Conservation (phyloP, 129 eudicot genomes). For the Logfia minima region DNA sequence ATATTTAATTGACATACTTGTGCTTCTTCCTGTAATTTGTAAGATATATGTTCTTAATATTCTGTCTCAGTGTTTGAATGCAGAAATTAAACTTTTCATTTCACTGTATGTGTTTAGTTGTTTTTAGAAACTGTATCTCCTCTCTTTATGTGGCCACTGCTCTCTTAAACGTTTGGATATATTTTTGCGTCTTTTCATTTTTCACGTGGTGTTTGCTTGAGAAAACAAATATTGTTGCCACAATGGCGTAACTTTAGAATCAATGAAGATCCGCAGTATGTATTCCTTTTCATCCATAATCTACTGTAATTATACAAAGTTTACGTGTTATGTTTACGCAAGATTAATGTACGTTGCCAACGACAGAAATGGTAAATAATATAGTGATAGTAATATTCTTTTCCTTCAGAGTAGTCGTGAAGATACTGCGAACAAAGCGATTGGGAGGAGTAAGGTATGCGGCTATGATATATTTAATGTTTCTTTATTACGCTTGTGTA, state of each 20-base stretch:
- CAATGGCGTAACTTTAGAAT: not conserved
- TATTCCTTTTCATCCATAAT: not conserved
- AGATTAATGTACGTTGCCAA: too few relatives aligned
- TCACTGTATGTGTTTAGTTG: too few relatives aligned
- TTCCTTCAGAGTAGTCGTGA: conserved; percentile 37
- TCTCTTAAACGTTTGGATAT: not conserved
- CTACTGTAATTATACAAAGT: not conserved
- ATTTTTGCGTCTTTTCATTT: not conserved
- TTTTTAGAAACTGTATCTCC: not conserved
- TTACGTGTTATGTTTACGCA: not conserved
- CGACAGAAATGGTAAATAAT: conserved; percentile 33
- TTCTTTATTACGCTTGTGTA: too few relatives aligned
- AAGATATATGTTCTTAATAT: not conserved
- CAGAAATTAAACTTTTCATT: not conserved
- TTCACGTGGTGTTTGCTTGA: not conserved
- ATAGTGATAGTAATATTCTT: conserved; percentile 37
- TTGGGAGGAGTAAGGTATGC: too few relatives aligned
- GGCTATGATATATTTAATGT: too few relatives aligned
- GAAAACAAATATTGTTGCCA: not conserved
- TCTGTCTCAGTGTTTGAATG: not conserved
- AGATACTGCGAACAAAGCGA: conserved; percentile 42
- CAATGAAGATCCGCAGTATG: not conserved
- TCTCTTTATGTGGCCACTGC: not conserved
- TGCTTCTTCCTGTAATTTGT: not conserved
- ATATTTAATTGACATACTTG: too few relatives aligned